These are phyloP conservation scores for Dichotomopilus funicola DNA, from an alignment of 2,329 filamentous ascomycete genomes.

Conservation along the genomic window DNA sequence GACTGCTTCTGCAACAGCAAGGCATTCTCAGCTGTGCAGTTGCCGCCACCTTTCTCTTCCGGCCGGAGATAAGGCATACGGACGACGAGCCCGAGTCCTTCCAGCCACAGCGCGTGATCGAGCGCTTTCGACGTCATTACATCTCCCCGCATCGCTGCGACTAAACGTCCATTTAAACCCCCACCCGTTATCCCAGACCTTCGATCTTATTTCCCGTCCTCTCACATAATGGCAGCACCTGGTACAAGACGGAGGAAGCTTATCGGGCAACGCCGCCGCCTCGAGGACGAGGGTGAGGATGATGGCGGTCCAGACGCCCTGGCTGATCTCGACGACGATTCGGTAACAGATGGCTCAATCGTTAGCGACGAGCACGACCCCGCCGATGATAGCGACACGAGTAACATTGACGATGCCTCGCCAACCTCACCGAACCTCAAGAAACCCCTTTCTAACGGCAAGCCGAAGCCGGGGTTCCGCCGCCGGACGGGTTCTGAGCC, in stretches of 20 bases:
- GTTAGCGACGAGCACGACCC: slow-evolving; percentile 55
- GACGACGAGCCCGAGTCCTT: slow-evolving; percentile 8
- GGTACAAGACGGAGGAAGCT: slow-evolving; percentile 55
- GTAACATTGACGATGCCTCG: slow-evolving; percentile 52
- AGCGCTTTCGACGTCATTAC: slow-evolving; percentile 18
- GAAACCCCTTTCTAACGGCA: slow-evolving; percentile 38
- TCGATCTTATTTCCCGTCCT: background rate
- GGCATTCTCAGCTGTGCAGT: slow-evolving; percentile 17
- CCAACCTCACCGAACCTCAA: slow-evolving; percentile 40
- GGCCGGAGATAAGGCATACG: background rate
- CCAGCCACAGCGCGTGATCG: slow-evolving; percentile 19
- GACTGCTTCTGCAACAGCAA: slow-evolving; percentile 17
- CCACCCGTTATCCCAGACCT: slow-evolving; percentile 7
- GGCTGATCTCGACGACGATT: slow-evolving; percentile 56
- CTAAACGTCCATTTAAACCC: slow-evolving; percentile 11
- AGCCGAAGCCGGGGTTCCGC: slow-evolving; percentile 29
- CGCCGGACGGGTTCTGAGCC: slow-evolving; percentile 20
- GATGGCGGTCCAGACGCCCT: slow-evolving; percentile 50
- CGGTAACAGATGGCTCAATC: slow-evolving; percentile 57
- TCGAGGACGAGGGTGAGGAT: slow-evolving; percentile 66
- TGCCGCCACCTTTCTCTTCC: background rate
- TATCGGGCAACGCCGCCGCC: slow-evolving; percentile 60
- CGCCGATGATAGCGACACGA: slow-evolving; percentile 57
- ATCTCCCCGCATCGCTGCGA: slow-evolving; percentile 19
- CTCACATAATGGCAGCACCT: slow-evolving; percentile 25